Percentiles rank a stretch among this genome's conserved stretches.
Evolutionary conservation across 2,329 filamentous ascomycete species (phyloP).

Genomic region (Cylindrodendrum hubeiense): DNA sequence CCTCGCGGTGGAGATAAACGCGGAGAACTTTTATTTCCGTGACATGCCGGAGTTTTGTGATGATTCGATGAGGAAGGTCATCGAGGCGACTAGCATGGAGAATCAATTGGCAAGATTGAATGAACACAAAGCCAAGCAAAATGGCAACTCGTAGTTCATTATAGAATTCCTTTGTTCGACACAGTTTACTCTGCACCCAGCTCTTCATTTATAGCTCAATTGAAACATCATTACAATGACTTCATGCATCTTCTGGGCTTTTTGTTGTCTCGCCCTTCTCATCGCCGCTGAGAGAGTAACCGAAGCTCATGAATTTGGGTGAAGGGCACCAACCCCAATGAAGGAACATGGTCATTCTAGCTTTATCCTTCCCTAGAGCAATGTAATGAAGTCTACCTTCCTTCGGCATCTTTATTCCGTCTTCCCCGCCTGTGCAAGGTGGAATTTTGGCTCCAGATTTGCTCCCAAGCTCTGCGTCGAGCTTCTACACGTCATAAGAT

Average conservation of each 20-base stretch:
- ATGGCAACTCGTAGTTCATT: background rate
- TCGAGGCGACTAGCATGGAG: slow-evolving; percentile 36
- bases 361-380: too few relatives aligned
- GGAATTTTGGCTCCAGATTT: background rate
- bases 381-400: too few relatives aligned
- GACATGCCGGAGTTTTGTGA: slow-evolving; percentile 41
- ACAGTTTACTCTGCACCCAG: background rate
- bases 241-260: too few relatives aligned
- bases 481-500: background rate
- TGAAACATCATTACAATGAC: too few relatives aligned
- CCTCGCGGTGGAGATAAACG: slow-evolving; percentile 46
- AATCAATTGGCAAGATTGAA: slow-evolving; percentile 31
- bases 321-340: background rate
- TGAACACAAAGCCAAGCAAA: slow-evolving; percentile 23
- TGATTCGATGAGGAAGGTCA: slow-evolving; percentile 39
- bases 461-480: background rate
- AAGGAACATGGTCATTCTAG: too few relatives aligned
- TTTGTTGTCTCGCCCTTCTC: background rate
- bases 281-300: background rate
- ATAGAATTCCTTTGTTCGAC: background rate
- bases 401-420: background rate
- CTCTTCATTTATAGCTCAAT: too few relatives aligned
- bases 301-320: background rate
- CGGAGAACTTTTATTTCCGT: slow-evolving; percentile 49
- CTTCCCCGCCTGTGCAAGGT: background rate